Conservation (phyloP, 2,329 filamentous ascomycete genomes). For the Tolypocladium pustulatum region DNA sequence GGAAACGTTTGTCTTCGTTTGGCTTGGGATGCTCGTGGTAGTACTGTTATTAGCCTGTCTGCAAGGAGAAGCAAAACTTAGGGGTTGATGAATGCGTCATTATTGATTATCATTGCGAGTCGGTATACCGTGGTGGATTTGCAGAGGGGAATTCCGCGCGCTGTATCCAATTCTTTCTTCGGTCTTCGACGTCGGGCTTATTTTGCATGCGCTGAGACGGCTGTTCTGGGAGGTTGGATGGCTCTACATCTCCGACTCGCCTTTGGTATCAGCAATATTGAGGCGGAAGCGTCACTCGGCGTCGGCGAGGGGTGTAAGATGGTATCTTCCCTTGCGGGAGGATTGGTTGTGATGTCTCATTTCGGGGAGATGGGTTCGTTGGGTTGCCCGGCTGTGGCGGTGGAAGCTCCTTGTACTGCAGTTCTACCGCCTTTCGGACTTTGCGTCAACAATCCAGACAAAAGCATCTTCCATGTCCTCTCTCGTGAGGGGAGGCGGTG, state of each 20-base stretch:
- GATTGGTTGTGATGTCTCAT: neutral
- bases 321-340: conserved; percentile 1
- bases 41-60: neutral
- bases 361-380: neutral
- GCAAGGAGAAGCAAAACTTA: neutral
- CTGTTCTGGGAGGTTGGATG: neutral
- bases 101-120: neutral
- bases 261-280: neutral
- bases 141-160: neutral
- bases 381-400: neutral
- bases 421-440: neutral
- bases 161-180: neutral
- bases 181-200: neutral
- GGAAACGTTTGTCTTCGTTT: neutral
- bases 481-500: conserved; percentile 4
- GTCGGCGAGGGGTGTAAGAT: neutral
- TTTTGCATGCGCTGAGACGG: neutral
- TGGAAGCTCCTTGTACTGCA: neutral
- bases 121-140: neutral
- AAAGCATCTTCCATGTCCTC: neutral
- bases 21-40: neutral
- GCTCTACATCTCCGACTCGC: neutral
- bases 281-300: neutral
- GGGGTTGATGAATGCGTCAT: neutral
- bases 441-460: conserved; percentile 13